phyloP scores from a whole-genome alignment of 805 yeast genomes.

The Candida nemodendra region DNA sequence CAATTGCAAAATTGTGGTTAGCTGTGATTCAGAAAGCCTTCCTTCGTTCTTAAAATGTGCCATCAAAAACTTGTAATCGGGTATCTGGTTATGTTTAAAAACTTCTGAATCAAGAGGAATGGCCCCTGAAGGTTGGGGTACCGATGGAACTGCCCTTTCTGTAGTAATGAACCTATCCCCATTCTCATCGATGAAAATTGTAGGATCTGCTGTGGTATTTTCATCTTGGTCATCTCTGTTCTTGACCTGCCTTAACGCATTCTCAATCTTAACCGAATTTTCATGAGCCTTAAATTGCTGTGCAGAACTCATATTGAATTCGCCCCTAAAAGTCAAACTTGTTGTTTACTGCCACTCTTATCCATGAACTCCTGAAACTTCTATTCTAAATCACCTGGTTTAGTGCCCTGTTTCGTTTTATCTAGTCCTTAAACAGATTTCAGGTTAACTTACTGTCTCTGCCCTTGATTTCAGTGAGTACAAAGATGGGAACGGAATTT shows the following conservation, averaged over 20 bases:
- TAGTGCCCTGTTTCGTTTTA: too few species aligned
- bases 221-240: conserved; percentile 12
- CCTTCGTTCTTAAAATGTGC: conserved; percentile 82
- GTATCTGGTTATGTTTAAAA: conserved; percentile 59
- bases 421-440: too few species aligned
- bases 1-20: conserved; percentile 56
- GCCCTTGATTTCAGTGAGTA: too few species aligned
- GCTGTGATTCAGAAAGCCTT: conserved; percentile 67
- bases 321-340: too few species aligned
- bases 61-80: conserved; percentile 69
- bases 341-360: too few species aligned
- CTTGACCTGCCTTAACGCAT: conserved; percentile 28
- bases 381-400: too few species aligned
- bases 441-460: too few species aligned
- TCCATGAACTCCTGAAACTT: too few species aligned
- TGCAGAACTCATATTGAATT: not conserved
- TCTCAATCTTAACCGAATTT: conserved; percentile 54
- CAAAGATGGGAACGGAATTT: too few species aligned
- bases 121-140: conserved; percentile 62
- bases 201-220: conserved; percentile 1
- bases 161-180: conserved; percentile 52
- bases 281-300: conserved; percentile 31
- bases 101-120: conserved; percentile 70
- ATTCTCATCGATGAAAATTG: conserved; percentile 36
- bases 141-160: conserved; percentile 53